Percentiles rank a stretch among this genome's conserved stretches.
These are phyloP conservation scores for Candida coquimbonensis DNA, from an alignment of 805 yeast genomes.

Conservation along the genomic window DNA sequence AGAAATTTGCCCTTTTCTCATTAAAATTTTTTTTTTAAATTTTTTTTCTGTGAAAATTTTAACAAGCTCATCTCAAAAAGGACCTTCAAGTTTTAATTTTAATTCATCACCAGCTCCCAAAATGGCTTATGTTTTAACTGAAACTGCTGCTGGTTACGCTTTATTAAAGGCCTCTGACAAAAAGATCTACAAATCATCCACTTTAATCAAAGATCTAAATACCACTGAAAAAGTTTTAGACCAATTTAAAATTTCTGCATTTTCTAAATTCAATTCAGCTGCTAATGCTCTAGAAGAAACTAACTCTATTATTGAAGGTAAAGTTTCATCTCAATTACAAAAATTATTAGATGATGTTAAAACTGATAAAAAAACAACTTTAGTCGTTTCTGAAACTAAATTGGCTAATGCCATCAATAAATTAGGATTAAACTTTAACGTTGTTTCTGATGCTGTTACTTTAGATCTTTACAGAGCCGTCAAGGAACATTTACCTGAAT, in stretches of 20 bases:
- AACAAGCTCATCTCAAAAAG: constrained; percentile 4
- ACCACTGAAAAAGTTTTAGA: constrained; percentile 78
- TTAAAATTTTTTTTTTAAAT: neutral
- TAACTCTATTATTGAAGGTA: constrained; percentile 86
- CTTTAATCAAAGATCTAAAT: constrained; percentile 69
- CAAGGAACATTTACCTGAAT: constrained; percentile 87
- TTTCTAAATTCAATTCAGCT: constrained; percentile 90
- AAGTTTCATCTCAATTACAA: constrained; percentile 79
- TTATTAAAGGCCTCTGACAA: constrained; percentile 95
- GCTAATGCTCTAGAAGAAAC: constrained; percentile 96
- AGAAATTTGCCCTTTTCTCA: no score
- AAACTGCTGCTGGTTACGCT: constrained; percentile 99
- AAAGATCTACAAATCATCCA: constrained; percentile 82
- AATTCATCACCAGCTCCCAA: neutral
- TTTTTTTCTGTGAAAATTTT: constrained; percentile 8
- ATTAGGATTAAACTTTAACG: constrained; percentile 78
- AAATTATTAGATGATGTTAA: constrained; percentile 68
- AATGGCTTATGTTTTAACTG: constrained; percentile 89
- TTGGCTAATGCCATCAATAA: constrained; percentile 95
- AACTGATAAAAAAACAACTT: constrained; percentile 75
- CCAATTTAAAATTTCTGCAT: constrained; percentile 91
- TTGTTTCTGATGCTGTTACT: constrained; percentile 92
- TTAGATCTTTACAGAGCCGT: constrained; percentile 93
- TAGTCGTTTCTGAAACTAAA: constrained; percentile 92
- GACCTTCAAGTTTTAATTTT: neutral